Conservation (phyloP, 177 flowering plant species). For the Vitis hybrid region DNA sequence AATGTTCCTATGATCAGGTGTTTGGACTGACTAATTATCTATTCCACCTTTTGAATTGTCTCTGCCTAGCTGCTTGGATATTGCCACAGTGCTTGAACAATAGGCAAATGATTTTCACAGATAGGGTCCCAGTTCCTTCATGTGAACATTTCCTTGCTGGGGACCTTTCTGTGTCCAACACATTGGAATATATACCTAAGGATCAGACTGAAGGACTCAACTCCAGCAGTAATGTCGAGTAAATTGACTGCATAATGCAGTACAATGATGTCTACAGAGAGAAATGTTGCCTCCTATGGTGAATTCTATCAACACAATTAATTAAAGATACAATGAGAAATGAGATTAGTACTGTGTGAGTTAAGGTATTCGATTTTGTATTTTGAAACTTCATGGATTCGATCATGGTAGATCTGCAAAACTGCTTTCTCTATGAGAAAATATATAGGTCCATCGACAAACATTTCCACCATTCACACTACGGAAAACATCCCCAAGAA, state of each 20-base stretch:
- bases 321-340: no score
- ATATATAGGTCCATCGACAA: no score
- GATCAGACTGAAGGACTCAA: background rate
- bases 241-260: conserved; percentile 1
- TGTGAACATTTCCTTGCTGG: background rate
- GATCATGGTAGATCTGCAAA: no score
- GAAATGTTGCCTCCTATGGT: background rate
- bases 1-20: conserved; percentile 12
- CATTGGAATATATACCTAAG: background rate
- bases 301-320: no score
- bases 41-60: conserved; percentile 12
- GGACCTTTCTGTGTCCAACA: background rate
- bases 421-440: no score
- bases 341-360: no score
- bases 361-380: no score
- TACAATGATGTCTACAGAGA: conserved; percentile 4
- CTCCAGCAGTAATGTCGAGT: no score
- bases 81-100: background rate
- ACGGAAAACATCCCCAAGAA: no score
- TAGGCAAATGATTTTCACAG: conserved; percentile 5
- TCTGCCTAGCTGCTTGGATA: background rate
- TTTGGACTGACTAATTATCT: conserved; percentile 15
- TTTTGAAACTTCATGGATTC: no score
- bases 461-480: no score
- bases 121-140: background rate